Conservation (phyloP, 75 land plant species). For the Selaginella tamariscina region DNA sequence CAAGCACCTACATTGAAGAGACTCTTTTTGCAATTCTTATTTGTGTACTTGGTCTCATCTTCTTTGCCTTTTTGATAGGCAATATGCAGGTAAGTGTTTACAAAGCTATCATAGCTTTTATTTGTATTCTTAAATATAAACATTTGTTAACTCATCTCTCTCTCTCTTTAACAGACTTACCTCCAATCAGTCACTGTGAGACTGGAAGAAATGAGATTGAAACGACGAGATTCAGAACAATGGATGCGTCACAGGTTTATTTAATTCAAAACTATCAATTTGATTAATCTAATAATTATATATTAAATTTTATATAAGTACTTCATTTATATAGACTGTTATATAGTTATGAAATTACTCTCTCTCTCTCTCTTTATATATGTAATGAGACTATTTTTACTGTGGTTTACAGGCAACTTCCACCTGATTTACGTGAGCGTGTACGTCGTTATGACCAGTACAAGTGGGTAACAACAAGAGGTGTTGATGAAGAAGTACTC, state of each 20-base stretch:
- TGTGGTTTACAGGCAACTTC: conserved; percentile 55
- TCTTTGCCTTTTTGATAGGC: conserved; percentile 85
- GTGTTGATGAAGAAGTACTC: conserved; percentile 52
- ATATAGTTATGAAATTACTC: too few species aligned
- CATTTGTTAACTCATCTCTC: not conserved
- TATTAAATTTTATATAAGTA: too few species aligned
- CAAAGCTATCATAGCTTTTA: not conserved
- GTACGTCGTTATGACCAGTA: conserved; percentile 52
- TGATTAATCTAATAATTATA: too few species aligned
- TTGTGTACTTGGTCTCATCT: conserved; percentile 63
- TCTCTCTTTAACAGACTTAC: conserved; percentile 32
- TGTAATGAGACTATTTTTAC: too few species aligned
- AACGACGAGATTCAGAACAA: conserved; percentile 51
- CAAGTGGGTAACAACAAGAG: conserved; percentile 62
- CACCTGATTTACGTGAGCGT: conserved; percentile 37
- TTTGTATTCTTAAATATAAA: not conserved
- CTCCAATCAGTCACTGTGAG: conserved; percentile 47
- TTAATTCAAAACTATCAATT: too few species aligned
- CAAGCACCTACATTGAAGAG: conserved; percentile 69
- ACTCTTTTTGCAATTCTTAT: conserved; percentile 68
- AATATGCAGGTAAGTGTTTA: conserved; percentile 81
- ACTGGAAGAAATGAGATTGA: conserved; percentile 61
- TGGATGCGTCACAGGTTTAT: conserved; percentile 72
- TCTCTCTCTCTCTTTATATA: too few species aligned
- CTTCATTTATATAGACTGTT: too few species aligned